Base-by-base conservation (phyloP, 331 rosid species). In the Erythrophleum ivorense region DNA sequence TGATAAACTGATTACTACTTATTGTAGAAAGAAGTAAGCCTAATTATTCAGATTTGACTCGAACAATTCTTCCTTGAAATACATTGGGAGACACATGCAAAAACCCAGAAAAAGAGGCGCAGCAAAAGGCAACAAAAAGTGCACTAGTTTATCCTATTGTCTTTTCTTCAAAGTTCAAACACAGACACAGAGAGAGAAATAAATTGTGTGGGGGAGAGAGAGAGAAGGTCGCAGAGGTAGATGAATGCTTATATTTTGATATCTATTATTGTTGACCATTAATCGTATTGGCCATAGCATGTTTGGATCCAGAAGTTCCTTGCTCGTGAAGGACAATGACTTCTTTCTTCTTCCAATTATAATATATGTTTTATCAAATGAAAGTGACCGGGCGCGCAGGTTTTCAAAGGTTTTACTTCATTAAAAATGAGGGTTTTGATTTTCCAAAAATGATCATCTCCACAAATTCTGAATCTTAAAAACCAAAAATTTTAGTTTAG, bases 381-480 rank as follows among this genome's bases (percentile, higher is more conserved):
- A 83, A 70, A 81, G 62, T 76, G 90, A 81, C 86, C 29, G 62
- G 64, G 59, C 48, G 60, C 48, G 11, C 53, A 45, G 46, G 48
- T 81, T 81, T 81, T 54, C 79, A 53, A 70, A 38, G 49, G 77
- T 33, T 77, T 85, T 70, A 52, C 66, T 78, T 87, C 82, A 38
- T 73, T 79, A 50, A 76, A 83, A 89, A 65, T 78, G 77, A 75
- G 80, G 75, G 62, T 36, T 60, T 6, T 59, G 58, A 71, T 29
- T 54, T 2, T 60, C 13, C n/a, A 40, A 21, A 69, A 69, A 68
- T 45, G 0, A 71, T 60, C 75, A 21, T 83, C 67, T 21, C 67
- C 67, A 21, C 76, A 82, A 52, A 79, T 79, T 81, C 84, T 83
- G 50, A 75, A 77, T 65, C 71, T 67, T 49, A 43, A 41, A 84